These are phyloP conservation scores for Butyriboletus loyo DNA, from an alignment of 768 basidiomycete genomes.

Conservation along the genomic window DNA sequence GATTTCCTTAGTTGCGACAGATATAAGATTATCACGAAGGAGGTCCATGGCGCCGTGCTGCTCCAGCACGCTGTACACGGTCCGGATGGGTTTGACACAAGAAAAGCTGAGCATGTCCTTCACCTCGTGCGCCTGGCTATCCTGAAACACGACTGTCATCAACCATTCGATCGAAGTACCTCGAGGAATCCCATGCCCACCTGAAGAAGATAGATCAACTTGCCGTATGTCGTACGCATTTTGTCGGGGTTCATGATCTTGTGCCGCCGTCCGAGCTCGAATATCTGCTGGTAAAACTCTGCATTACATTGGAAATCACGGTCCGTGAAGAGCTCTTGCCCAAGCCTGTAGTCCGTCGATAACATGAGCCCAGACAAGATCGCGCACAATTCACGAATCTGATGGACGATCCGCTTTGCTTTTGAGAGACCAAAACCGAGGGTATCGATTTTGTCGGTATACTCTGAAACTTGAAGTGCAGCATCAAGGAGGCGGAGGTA, in stretches of 20 bases:
- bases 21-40: conserved; percentile 73
- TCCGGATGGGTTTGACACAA: conserved; percentile 74
- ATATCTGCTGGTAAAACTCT: conserved; percentile 75
- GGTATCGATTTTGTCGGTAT: conserved; percentile 88
- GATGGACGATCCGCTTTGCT: conserved; percentile 82
- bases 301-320: conserved; percentile 79
- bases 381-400: conserved; percentile 83
- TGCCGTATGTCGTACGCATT: conserved; percentile 87
- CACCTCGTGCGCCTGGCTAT: conserved; percentile 82
- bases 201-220: conserved; percentile 80
- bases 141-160: conserved; percentile 40
- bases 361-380: conserved; percentile 83
- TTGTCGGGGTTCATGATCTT: conserved; percentile 94
- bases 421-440: conserved; percentile 75
- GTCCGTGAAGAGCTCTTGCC: conserved; percentile 82
- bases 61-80: conserved; percentile 68
- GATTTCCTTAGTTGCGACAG: conserved; percentile 80
- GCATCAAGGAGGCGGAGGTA: conserved; percentile 83
- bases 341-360: conserved; percentile 82
- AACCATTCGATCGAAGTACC: background rate
- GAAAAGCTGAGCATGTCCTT: conserved; percentile 76
- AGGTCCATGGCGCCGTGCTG: conserved; percentile 61
- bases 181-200: conserved; percentile 34
- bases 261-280: conserved; percentile 80
- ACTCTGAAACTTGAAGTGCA: conserved; percentile 80